Base-by-base conservation (phyloP, 208 protist species). In the Leptomonas pyrrhocoris region DNA sequence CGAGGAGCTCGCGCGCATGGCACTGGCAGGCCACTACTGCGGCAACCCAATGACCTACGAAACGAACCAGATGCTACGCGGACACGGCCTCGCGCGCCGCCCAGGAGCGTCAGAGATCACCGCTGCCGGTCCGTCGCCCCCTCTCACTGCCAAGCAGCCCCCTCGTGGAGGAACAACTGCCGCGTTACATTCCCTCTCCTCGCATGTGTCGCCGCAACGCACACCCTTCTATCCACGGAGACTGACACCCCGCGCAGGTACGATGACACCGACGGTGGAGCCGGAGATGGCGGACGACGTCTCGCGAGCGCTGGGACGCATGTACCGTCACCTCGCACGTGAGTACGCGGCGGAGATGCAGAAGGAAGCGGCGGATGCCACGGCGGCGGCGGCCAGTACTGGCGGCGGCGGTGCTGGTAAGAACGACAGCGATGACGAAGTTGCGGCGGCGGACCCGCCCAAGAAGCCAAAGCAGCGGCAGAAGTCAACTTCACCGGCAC, bases 281-380 rank as follows among this genome's bases (percentile, higher is more conserved):
- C 16, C 45, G 11, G 61, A 57, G 16, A 62, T 23, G 8, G 61
- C 66, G 3, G 71, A 43, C 2, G 58, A 64, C 25, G 45, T 64
- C 5, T 64, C 58, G 46, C 62, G 54, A 11, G 71, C 61, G 60
- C 27, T 76, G 36, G 62, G 36, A 45, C 58, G 50, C 43, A 69
- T 76, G 71, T 76, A 76, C 46, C 62, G 62, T 6, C 71, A 51
- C 48, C 61, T 76, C 36, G 71, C 62, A 16, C 71, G 71, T 40
- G 71, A 76, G 38, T 76, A 76, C 30, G 34, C 50, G 11, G 4
- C 36, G 25, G 71, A 46, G 27, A 46, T 48, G 2, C 0, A 60
- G 7, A 42, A 53, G 30, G 30, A 28, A 3, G 31, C 1, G 21
- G 27, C 12, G 30, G 34, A 23, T 12, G 9, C 0, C 13, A 11